Base-by-base conservation (phyloP, 1,284 basidiomycete species). In the Ganoderma boninense region DNA sequence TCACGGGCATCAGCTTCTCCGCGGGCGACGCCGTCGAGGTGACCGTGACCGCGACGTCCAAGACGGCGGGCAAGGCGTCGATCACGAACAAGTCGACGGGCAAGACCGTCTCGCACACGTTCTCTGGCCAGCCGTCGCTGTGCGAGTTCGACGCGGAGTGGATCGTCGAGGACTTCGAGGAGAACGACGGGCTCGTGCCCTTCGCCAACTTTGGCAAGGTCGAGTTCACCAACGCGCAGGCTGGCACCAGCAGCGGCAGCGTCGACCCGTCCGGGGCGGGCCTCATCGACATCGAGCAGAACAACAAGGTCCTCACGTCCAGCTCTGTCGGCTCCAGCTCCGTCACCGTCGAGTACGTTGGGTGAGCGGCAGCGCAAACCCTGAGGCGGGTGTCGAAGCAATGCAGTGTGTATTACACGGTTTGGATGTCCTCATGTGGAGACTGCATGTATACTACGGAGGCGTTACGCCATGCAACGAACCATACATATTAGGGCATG, bases 191-290 rank as follows among this genome's bases (percentile, higher is more conserved):
- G 8, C 79, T 81, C 64, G 82, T 81, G 29, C 77, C 80, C 18
- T 79, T 82, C 70, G 80, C 81, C 60, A 77, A 82, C 79, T 84
- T 81, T 61, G 80, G 80, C 69, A 80, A 78, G 40, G 78, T 82
- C 70, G 78, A 77, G 35, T 74, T 74, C 70, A 71, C 70, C 35
- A 65, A 63, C 65, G 69, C 67, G 54, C 60, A 65, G 16, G 73
- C 69, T 38, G 40, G 32, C 38, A 69, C 65, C 38, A 35, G n/a
- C 46, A 64, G 63, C 67, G 70, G 72, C 68, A 18, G 40, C 23
- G 52, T 59, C 38, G 44, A 43, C 8, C 81, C 79, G 66, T 70
- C 76, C 18, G 73, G 71, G 69, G 74, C 79, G 56, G 77, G 76
- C 11, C 64, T 79, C 71, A 79, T 80, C 70, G 77, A 81, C 69